phyloP scores from a whole-genome alignment of 2,329 filamentous ascomycete species.

The Aspergillus latus region DNA sequence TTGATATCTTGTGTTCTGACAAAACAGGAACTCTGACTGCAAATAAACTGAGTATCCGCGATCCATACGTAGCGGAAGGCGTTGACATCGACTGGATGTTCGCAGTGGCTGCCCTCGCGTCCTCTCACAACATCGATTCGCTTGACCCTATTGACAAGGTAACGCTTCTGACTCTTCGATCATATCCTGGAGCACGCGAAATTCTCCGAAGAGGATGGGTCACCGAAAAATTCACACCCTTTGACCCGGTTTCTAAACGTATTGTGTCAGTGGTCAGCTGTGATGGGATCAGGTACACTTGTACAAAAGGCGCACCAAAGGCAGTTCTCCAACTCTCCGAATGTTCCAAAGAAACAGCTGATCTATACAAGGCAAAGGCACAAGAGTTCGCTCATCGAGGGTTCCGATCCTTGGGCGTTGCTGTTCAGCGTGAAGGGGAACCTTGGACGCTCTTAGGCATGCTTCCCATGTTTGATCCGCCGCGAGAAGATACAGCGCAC shows the following conservation, averaged over 20 bases:
- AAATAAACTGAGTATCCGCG: constrained; percentile 69
- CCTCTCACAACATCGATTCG: constrained; percentile 75
- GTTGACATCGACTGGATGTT: constrained; percentile 83
- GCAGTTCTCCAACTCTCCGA: constrained; percentile 69
- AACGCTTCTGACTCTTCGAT: constrained; percentile 70
- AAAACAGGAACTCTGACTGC: constrained; percentile 72
- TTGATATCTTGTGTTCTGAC: constrained; percentile 77
- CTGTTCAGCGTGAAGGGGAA: constrained; percentile 72
- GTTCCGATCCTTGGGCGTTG: constrained; percentile 76
- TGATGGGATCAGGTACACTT: constrained; percentile 68
- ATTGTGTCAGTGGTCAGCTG: constrained; percentile 70
- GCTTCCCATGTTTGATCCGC: constrained; percentile 78
- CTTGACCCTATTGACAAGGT: constrained; percentile 79
- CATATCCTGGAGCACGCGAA: constrained; percentile 72
- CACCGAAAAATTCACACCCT: constrained; percentile 68
- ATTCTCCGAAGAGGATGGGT: constrained; percentile 72
- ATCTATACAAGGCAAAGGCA: constrained; percentile 69
- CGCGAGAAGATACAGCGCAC: constrained; percentile 74
- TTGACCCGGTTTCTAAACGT: constrained; percentile 78
- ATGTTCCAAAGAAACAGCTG: constrained; percentile 63
- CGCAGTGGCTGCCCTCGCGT: constrained; percentile 73
- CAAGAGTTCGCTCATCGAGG: constrained; percentile 74
- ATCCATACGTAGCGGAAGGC: constrained; percentile 74
- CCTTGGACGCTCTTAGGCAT: constrained; percentile 73
- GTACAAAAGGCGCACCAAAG: constrained; percentile 76